Evolutionary conservation across 2,329 filamentous ascomycete species (phyloP).

Genomic region (Madurella fahalii): DNA sequence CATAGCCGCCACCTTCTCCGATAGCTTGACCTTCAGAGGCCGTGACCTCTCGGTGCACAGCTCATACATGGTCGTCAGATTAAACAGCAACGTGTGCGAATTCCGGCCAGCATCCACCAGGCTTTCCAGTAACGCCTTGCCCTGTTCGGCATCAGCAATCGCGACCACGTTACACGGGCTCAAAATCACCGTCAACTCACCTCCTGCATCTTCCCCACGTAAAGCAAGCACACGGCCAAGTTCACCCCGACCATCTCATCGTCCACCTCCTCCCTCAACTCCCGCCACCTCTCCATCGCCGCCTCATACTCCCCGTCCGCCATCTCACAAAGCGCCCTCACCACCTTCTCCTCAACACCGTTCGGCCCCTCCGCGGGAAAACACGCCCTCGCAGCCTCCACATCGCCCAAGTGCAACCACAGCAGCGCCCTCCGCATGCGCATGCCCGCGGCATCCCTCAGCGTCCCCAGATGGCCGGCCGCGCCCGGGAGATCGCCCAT

Average conservation of each 20-base stretch:
- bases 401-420: slow-evolving; percentile 74
- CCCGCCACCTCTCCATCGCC: slow-evolving; percentile 61
- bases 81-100: slow-evolving; percentile 82
- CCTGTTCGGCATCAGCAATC: slow-evolving; percentile 42
- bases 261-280: slow-evolving; percentile 37
- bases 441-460: slow-evolving; percentile 42
- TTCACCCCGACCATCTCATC: slow-evolving; percentile 78
- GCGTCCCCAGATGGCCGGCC: slow-evolving; percentile 62
- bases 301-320: slow-evolving; percentile 68
- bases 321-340: slow-evolving; percentile 70
- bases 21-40: slow-evolving; percentile 65
- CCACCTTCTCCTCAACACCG: slow-evolving; percentile 43
- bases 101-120: slow-evolving; percentile 59
- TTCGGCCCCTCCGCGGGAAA: slow-evolving; percentile 44
- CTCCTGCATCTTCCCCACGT: slow-evolving; percentile 70
- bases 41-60: slow-evolving; percentile 75
- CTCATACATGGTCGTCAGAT: slow-evolving; percentile 87
- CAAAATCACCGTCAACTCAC: slow-evolving; percentile 11
- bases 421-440: slow-evolving; percentile 59
- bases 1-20: slow-evolving; percentile 62
- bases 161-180: neutral
- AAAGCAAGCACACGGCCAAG: slow-evolving; percentile 76
- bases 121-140: slow-evolving; percentile 61
- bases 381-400: slow-evolving; percentile 59
- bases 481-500: slow-evolving; percentile 87